These are phyloP conservation scores for Neofusicoccum sp. DNA, from an alignment of 2,329 filamentous ascomycete genomes.

Conservation along the genomic window DNA sequence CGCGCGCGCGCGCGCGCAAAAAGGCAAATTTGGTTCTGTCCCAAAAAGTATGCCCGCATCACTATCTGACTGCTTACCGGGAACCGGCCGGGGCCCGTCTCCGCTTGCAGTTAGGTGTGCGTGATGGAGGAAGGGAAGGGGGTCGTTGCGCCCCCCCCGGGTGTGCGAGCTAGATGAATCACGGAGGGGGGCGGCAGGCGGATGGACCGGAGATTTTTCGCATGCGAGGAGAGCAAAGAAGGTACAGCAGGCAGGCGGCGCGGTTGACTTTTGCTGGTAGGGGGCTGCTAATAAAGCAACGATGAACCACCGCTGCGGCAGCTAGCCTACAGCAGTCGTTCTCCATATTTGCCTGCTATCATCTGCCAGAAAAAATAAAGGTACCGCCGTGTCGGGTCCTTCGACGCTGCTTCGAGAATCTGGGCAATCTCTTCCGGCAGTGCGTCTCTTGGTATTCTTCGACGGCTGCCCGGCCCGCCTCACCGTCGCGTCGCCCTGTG, in stretches of 20 bases:
- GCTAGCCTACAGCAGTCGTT: not conserved
- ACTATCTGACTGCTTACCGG: too few relatives aligned
- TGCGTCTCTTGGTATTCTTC: constrained; percentile 6
- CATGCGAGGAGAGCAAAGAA: not conserved
- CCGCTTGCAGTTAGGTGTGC: too few relatives aligned
- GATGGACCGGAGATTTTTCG: not conserved
- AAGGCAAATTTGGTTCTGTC: too few relatives aligned
- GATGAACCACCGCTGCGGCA: not conserved
- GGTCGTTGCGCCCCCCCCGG: not conserved
- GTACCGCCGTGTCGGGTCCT: constrained; percentile 11
- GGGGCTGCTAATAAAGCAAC: not conserved
- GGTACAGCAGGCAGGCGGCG: not conserved
- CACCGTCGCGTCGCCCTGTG: not conserved
- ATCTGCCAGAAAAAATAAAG: not conserved
- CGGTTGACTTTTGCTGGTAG: not conserved
- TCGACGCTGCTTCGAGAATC: constrained; percentile 15
- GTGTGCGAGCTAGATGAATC: not conserved
- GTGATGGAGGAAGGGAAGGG: not conserved
- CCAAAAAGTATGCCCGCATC: too few relatives aligned
- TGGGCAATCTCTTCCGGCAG: constrained; percentile 3
- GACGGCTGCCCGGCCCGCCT: constrained; percentile 3
- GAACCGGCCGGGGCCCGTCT: too few relatives aligned
- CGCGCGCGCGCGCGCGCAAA: too few relatives aligned
- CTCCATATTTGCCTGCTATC: too few relatives aligned
- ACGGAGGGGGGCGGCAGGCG: not conserved